Percentiles rank a stretch among this genome's conserved stretches.
Conservation (phyloP, 164 flowering plant genomes). For the Hamamelis virginiana region DNA sequence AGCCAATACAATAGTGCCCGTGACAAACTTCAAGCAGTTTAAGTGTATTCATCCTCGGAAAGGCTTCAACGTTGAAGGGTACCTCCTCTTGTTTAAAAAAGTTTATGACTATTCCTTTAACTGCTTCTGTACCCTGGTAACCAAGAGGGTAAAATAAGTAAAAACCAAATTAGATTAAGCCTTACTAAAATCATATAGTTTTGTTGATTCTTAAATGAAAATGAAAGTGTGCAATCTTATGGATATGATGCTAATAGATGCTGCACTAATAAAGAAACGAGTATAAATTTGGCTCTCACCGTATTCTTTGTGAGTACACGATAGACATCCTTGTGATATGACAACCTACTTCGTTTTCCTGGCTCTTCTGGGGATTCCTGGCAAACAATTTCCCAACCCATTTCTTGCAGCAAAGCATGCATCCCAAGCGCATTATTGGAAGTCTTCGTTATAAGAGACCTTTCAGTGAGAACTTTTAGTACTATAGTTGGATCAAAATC, state of each 20-base stretch:
- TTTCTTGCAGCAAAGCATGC: conserved; percentile 27
- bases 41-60: conserved; percentile 11
- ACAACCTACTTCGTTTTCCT: conserved; percentile 28
- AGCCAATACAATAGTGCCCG: background rate
- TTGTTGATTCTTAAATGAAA: no score
- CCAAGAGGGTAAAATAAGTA: background rate
- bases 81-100: background rate
- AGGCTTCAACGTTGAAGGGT: background rate
- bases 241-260: no score
- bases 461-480: conserved; percentile 18
- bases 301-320: conserved; percentile 7
- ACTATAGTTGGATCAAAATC: conserved; percentile 14
- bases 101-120: conserved; percentile 19
- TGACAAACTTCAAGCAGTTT: conserved; percentile 11
- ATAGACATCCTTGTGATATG: conserved; percentile 13
- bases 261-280: background rate
- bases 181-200: background rate
- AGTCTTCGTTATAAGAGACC: conserved; percentile 16
- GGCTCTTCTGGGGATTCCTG: conserved; percentile 12
- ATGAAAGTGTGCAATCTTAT: no score
- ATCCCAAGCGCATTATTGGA: conserved; percentile 11
- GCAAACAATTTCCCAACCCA: conserved; percentile 26
- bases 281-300: conserved; percentile 11
- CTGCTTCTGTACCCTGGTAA: conserved; percentile 16
- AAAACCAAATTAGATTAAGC: background rate